phyloP scores from a whole-genome alignment of 495 filamentous ascomycete species.

The Hypoxylon intermedium region DNA sequence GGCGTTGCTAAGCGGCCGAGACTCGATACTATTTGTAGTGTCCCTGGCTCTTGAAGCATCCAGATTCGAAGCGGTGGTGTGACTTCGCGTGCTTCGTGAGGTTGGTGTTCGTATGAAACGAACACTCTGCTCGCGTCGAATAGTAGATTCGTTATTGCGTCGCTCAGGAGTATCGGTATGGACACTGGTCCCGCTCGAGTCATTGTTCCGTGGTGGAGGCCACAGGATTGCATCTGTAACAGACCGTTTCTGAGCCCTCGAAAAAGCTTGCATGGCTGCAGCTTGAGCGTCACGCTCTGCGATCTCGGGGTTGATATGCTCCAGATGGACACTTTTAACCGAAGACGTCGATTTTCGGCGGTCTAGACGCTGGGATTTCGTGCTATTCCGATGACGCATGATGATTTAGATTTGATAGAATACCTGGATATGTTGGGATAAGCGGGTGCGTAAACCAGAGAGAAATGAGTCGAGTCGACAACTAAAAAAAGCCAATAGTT shows the following conservation, averaged over 20 bases:
- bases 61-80: background rate
- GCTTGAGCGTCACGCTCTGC: constrained; percentile 68
- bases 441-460: background rate
- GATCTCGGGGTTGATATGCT: constrained; percentile 61
- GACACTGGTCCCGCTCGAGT: constrained; percentile 1
- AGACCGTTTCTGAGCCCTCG: constrained; percentile 59
- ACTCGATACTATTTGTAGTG: background rate
- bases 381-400: constrained; percentile 41
- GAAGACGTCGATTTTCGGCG: constrained; percentile 71
- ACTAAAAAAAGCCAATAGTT: background rate
- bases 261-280: constrained; percentile 72
- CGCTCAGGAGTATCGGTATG: constrained; percentile 4
- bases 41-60: background rate
- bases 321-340: constrained; percentile 55
- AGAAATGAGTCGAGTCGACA: background rate
- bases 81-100: background rate
- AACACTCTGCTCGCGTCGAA: constrained; percentile 59
- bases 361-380: constrained; percentile 54
- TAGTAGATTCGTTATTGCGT: constrained; percentile 6
- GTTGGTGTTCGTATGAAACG: constrained; percentile 57
- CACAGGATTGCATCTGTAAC: constrained; percentile 34
- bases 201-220: constrained; percentile 38
- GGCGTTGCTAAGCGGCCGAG: constrained; percentile 40
- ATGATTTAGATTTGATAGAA: background rate
- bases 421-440: constrained; percentile 2